Base-by-base conservation (phyloP, 169 alveolate species). In the Plasmodium sp. region DNA sequence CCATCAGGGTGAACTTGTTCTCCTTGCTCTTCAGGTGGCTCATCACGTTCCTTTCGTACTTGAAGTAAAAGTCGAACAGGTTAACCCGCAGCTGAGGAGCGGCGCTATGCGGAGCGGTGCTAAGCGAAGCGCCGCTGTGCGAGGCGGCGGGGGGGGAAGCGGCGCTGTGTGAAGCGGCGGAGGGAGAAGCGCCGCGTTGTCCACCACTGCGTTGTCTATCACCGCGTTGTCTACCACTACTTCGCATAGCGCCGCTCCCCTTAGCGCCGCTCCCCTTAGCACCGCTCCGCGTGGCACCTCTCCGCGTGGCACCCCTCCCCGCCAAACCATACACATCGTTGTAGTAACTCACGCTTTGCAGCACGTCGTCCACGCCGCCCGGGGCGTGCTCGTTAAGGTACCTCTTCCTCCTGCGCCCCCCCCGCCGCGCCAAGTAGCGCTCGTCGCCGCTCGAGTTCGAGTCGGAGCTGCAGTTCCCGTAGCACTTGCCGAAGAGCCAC, bases 391-490 rank as follows among this genome's bases (percentile, higher is more conserved):
- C 83, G 10, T 88, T 77, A 22, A 33, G 18, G 27, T 14, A 73
- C 14, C 36, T 36, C 31, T n/a, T 75, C 27, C 10, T n/a, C 5
- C n/a, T 75, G 22, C 48, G 39, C 6, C 39, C 31, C 6, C 58
- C 33, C 43, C 73, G 56, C 41, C 94, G 41, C 72, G 80, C 80
- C 56, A 90, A 18, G 83, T 90, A 90, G 39, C 94, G 58, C 39
- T 34, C 73, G 34, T 90, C 94, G 27, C 67, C 45, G 74, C 94
- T 90, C 5, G 84, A 33, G 43, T 90, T 90, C 16, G 94, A 90
- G 67, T 90, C 94, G 16, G 94, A 90, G 36, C 91, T 90, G 41
- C 83, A 79, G 51, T 80, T 90, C 27, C 84, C 94, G 36, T 80
- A 90, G 31, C 84, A 90, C 41, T 90, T 90, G 67, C 48, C 31